phyloP scores from a whole-genome alignment of 1,284 basidiomycete species.

The Fomitopsis schrenkii region DNA sequence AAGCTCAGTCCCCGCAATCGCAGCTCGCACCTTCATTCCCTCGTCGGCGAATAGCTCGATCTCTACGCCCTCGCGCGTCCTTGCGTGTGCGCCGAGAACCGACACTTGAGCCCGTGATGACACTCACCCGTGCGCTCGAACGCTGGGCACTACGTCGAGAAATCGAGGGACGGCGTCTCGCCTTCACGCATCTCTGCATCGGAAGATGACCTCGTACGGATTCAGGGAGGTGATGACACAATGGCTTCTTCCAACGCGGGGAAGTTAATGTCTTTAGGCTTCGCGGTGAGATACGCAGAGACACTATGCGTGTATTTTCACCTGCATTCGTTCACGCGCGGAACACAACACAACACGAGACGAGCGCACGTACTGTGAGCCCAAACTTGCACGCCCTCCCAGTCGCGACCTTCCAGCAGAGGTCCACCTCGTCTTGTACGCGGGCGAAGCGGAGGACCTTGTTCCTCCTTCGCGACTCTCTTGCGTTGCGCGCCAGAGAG shows the following conservation, averaged over 20 bases:
- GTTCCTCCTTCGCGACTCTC: conserved; percentile 41
- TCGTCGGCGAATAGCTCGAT: conserved; percentile 49
- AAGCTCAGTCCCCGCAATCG: conserved; percentile 59
- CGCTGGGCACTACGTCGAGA: conserved; percentile 62
- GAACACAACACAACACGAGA: neutral
- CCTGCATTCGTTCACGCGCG: conserved; percentile 30
- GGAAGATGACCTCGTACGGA: conserved; percentile 31
- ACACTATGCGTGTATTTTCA: conserved; percentile 86
- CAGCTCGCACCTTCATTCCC: conserved; percentile 49
- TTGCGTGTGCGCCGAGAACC: conserved; percentile 82
- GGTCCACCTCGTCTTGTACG: conserved; percentile 66
- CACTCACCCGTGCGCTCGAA: conserved; percentile 79
- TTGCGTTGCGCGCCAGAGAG: conserved; percentile 34
- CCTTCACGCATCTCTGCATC: conserved; percentile 27
- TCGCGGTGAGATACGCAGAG: conserved; percentile 68
- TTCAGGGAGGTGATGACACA: conserved; percentile 40
- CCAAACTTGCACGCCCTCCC: conserved; percentile 65
- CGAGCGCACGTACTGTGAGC: conserved; percentile 42
- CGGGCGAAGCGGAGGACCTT: conserved; percentile 73
- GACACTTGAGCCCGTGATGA: conserved; percentile 85
- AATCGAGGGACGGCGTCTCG: conserved; percentile 42
- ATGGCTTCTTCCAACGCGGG: conserved; percentile 42
- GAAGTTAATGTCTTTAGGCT: conserved; percentile 71
- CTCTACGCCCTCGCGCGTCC: conserved; percentile 35
- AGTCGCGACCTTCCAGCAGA: conserved; percentile 71